Base-by-base conservation (phyloP, 179 eudicot genomes). In the Heliamphora pulchella region DNA sequence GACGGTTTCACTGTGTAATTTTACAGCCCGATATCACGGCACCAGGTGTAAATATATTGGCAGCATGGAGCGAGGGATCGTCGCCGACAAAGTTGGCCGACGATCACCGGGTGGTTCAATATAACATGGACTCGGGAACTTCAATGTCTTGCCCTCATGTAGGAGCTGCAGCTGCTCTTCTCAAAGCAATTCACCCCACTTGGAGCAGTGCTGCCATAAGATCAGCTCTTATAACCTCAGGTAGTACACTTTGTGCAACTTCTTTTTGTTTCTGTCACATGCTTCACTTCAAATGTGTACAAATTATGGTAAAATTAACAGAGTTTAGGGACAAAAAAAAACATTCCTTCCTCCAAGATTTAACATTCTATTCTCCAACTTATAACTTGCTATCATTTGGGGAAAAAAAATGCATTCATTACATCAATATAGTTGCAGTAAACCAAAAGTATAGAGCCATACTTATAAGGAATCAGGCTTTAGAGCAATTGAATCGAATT, bases 141-240 rank as follows among this genome's bases (percentile, higher is more conserved):
- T 96, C 99, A 4, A 96, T 96, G 99, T 87, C 99, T 10, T 96
- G 99, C 84, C 99, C 99, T 53, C 99, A 94, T 82, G 92, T 96
- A 10, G 85, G 91, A 2, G 99, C 89, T 22, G 92, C 96, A 63
- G 92, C 99, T 18, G 97, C 94, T 1, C 92, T 96, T 77, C 89
- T 96, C 71, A 96, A 89, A 82, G 97, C 96, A 31, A 81, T 92
- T 18, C 93, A 96, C 82, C 99, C 99, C n/a, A 78, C 82, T 54
- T 96, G 98, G 99, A 90, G 89, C 75, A 86, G 91, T 70, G 98
- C 99, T 17, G 97, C 98, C 51, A 90, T 96, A 70, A 87, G 97
- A 90, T 96, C 99, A 74, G 98, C 99, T 46, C 89, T 96, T n/a
- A 87, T 91, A 55, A 96, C 98, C 74, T 63, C 97, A 54, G 97